Base-by-base conservation (phyloP, 192 early-diverging fungal genomes). In the Backusella sp. region DNA sequence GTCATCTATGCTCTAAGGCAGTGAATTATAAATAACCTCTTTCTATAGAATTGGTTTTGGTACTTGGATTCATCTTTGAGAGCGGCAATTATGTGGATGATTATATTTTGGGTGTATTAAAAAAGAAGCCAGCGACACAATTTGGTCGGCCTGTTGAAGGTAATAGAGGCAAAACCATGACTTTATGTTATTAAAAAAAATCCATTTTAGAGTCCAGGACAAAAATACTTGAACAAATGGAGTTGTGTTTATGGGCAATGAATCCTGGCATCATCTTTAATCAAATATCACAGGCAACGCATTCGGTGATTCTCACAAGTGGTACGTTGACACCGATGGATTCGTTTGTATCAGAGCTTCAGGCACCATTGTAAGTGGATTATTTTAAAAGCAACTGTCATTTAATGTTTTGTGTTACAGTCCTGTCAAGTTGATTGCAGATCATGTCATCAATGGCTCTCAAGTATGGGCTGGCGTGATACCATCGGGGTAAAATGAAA, bases 291-390 rank as follows among this genome's bases (percentile, higher is more conserved):
- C 39, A 69, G 1, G 11, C 68, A 4, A 70, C 87, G 0, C 83
- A 85, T 14, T 86, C 90, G 0, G 81, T 92, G 15, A 77, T 92
- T 5, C 53, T 92, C 34, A 91, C 89, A 44, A 90, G 89, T 74
- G 91, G 91, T 30, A 92, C 91, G 6, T 83, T 92, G 21, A 91
- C 91, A 41, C 91, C 91, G 4, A 71, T 79, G 75, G 76, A 85
- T 44, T 84, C 84, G 14, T 90, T 89, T 73, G 83, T 80, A n/a
- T 82, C 87, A 1, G 90, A 91, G 70, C 73, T 91, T 21, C 86
- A 86, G 23, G 76, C 83, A 15, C 59, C 73, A 9, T 91, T 91
- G 77, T 76, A 75, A 75, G 72, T 59, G 42, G 4, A 6, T 1
- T 28, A 35, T 21, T 32, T 32, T 32, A 44, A 28, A 34, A 8